Evolutionary conservation across 305 asterid species (phyloP).

Genomic region (Fraxinus baroniana): DNA sequence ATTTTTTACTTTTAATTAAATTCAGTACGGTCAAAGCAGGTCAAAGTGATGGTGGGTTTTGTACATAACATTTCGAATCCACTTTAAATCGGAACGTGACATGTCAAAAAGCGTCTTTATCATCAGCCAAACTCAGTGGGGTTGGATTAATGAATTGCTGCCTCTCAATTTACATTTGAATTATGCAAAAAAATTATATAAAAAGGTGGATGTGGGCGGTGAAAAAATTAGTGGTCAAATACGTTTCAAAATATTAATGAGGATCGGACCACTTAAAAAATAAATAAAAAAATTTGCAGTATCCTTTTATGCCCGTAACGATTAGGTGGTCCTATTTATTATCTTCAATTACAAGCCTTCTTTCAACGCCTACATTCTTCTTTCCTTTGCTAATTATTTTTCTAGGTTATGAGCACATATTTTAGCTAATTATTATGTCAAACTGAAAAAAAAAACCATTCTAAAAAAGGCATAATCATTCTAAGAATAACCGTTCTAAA

Average conservation of each 20-base stretch:
- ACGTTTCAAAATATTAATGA: neutral
- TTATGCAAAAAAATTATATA: neutral
- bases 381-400: neutral
- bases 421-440: neutral
- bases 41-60: no score
- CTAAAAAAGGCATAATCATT: no score
- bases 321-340: slow-evolving; percentile 47
- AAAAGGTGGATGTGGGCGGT: neutral
- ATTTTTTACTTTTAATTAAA: no score
- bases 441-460: neutral
- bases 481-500: no score
- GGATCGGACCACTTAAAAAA: slow-evolving; percentile 38
- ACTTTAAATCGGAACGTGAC: no score
- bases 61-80: no score
- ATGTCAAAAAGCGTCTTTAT: neutral
- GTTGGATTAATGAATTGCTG: neutral
- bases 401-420: neutral
- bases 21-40: no score
- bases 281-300: slow-evolving; percentile 20
- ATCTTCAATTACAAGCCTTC: neutral
- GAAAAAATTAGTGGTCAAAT: neutral
- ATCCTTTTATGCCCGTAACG: slow-evolving; percentile 38
- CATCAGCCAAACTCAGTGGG: slow-evolving; percentile 16
- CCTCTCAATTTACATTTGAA: neutral
- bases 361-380: neutral